Evolutionary conservation across 2,329 filamentous ascomycete species (phyloP).

Genomic region (Arthroderma sp.): DNA sequence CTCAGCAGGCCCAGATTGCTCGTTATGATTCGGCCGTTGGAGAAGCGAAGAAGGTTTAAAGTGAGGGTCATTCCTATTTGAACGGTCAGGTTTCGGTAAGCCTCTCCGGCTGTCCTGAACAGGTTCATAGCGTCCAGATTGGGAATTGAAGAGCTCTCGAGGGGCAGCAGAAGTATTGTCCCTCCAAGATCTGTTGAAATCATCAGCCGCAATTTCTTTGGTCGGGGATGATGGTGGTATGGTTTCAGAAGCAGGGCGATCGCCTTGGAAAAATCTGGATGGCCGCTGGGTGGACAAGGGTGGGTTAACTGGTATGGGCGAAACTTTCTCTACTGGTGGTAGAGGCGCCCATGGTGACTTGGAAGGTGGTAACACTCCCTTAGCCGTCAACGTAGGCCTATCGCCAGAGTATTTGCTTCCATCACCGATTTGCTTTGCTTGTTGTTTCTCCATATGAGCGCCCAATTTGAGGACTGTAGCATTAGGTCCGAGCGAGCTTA

Average conservation of each 20-base stretch:
- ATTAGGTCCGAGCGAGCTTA: conserved; percentile 36
- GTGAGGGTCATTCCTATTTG: conserved; percentile 48
- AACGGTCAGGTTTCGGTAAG: conserved; percentile 30
- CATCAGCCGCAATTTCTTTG: conserved; percentile 85
- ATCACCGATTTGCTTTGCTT: conserved; percentile 31
- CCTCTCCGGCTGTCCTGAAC: conserved; percentile 62
- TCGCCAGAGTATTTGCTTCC: conserved; percentile 40
- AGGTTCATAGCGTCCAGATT: conserved; percentile 84
- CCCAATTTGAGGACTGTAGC: conserved; percentile 37
- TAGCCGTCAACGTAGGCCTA: conserved; percentile 37
- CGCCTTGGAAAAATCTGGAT: conserved; percentile 41
- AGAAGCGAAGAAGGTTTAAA: conserved; percentile 64
- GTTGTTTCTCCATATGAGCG: conserved; percentile 31
- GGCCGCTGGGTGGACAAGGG: conserved; percentile 30
- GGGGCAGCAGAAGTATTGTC: conserved; percentile 51
- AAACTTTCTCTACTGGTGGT: conserved; percentile 70
- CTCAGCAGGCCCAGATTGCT: conserved; percentile 56
- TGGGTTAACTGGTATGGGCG: conserved; percentile 52
- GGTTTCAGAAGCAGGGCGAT: conserved; percentile 44
- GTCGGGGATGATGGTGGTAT: conserved; percentile 42
- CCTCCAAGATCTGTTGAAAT: conserved; percentile 77
- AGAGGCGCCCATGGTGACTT: conserved; percentile 89
- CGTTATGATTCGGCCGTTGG: conserved; percentile 55
- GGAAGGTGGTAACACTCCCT: conserved; percentile 44
- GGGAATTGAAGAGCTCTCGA: conserved; percentile 84